Conservation (phyloP, 2,329 filamentous ascomycete genomes). For the Exophiala oligosperma region DNA sequence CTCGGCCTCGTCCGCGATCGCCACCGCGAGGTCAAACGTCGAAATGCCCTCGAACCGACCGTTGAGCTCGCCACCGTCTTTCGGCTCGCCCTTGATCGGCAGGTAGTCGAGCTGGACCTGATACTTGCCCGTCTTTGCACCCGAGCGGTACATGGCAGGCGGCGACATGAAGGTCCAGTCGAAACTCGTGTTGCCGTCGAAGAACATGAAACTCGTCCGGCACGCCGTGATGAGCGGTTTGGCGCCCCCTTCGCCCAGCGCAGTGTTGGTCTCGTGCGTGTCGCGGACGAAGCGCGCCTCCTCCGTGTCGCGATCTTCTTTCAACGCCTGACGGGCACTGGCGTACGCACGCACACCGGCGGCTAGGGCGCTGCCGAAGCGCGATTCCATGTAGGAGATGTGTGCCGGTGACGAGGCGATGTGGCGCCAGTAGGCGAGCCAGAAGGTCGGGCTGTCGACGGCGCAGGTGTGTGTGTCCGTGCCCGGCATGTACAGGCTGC, state of each 20-base stretch:
- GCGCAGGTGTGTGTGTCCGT: neutral
- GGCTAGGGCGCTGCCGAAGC: neutral
- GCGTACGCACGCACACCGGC: neutral
- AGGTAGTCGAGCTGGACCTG: neutral
- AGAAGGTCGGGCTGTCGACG: neutral
- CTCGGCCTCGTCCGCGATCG: constrained; percentile 3
- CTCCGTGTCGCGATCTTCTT: neutral
- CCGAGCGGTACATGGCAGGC: neutral
- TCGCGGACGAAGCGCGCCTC: neutral
- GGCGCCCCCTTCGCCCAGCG: neutral
- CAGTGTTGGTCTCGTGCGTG: neutral
- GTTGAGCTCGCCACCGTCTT: neutral
- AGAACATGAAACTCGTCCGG: constrained; percentile 2
- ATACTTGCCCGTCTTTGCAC: neutral
- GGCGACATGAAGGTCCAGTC: constrained; percentile 8
- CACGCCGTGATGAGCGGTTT: constrained; percentile 3
- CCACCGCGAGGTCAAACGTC: constrained; percentile 1
- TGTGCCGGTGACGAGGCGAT: constrained; percentile 2
- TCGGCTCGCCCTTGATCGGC: constrained; percentile 1
- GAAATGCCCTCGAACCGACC: constrained; percentile 4
- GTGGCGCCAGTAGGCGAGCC: neutral
- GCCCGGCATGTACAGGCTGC: constrained; percentile 3
- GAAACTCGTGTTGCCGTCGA: constrained; percentile 7
- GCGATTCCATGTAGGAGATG: constrained; percentile 1
- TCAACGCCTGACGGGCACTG: neutral